Base-by-base conservation (phyloP, 139 green algal genomes). In the Pleodorina starrii region DNA sequence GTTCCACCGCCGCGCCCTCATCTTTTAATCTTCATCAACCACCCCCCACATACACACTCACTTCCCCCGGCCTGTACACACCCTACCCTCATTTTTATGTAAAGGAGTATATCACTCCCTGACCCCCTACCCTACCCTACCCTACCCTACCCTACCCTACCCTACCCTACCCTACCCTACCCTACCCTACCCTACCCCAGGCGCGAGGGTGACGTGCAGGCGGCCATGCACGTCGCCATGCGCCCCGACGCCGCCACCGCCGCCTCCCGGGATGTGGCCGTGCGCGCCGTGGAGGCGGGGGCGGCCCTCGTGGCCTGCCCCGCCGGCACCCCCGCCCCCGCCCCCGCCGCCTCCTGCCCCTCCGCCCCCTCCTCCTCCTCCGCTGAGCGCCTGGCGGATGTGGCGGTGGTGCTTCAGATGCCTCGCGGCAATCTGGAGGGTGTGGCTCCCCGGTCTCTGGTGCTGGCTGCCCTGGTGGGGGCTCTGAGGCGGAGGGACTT, bases 351-450 rank as follows among this genome's bases (percentile, higher is more conserved):
- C 54, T 66, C 54, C 5, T 5, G 54, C 3, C 3, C 54, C 29
- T 11, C 16, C 29, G 25, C 21, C 54, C 29, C 54, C 5, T 5
- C 21, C 3, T 5, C 54, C 29, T 11, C 16, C 29, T 5, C 10
- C 43, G 17, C 25, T 11, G 44, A 82, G 40, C 54, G 86, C 0
- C 78, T 73, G 78, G 40, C 79, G 57, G 27, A 35, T 32, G 57
- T 93, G 85, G 7, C 77, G 5, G 94, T 90, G 0, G 85, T 98
- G 46, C 91, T 98, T 88, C 96, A 99, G 91, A 97, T 98, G 94
- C 96, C 96, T 29, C 94, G 98, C 0, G 98, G 98, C 44, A 99
- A 99, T 90, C 93, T 99, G 38, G 98, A 99, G 92, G 93, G 77
- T 2, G 90, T 99, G 23, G 86, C 84, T 36, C 97, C 96, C 0